These are phyloP conservation scores for Hordeum pubiflorum DNA, from an alignment of 202 grass and related monocot genomes.

Conservation along the genomic window DNA sequence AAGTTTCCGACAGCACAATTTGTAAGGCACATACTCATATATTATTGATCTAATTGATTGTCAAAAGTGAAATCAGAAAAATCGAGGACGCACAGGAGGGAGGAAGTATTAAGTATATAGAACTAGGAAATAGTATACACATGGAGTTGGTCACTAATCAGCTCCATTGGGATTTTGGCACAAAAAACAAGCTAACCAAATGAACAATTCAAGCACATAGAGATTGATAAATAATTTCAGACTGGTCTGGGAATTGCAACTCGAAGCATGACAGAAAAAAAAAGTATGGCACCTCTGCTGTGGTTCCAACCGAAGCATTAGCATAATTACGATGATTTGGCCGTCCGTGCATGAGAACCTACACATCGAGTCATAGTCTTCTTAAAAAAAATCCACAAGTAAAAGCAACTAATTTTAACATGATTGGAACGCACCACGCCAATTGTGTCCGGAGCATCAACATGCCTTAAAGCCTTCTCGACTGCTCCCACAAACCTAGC, in stretches of 20 bases:
- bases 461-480: constrained; percentile 65
- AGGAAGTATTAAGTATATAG: neutral
- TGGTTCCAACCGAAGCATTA: constrained; percentile 78
- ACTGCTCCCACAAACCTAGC: constrained; percentile 55
- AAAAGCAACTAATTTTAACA: constrained; percentile 22
- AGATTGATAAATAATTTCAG: neutral
- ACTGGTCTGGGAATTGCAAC: constrained; percentile 3
- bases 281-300: constrained; percentile 55
- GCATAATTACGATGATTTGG: constrained; percentile 31
- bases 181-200: neutral
- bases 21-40: neutral
- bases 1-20: neutral
- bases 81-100: neutral
- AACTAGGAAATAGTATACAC: too few species aligned
- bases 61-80: neutral
- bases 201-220: neutral
- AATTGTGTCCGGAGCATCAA: constrained; percentile 64
- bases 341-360: constrained; percentile 53
- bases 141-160: neutral
- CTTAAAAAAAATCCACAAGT: constrained; percentile 11
- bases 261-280: constrained; percentile 4
- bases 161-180: neutral
- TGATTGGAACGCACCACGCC: constrained; percentile 65
- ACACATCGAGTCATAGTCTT: constrained; percentile 5
- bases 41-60: neutral